phyloP scores from a whole-genome alignment of 2,329 filamentous ascomycete species.

The Paracamarosporium sp. region DNA sequence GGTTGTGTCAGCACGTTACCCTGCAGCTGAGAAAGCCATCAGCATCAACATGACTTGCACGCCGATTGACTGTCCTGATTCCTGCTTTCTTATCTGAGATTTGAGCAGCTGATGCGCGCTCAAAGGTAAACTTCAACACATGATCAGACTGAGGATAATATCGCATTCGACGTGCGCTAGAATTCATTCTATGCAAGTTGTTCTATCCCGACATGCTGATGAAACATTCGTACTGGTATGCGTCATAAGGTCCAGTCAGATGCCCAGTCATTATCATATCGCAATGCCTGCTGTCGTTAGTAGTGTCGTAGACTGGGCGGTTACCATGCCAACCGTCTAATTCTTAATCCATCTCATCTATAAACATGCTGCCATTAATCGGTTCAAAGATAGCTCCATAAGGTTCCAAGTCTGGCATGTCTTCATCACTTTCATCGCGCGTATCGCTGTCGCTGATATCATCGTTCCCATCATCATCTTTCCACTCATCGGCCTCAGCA shows the following conservation, averaged over 20 bases:
- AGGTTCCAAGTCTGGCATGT: slow-evolving; percentile 12
- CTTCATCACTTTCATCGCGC: slow-evolving; percentile 8
- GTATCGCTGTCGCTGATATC: background rate
- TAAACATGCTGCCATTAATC: background rate
- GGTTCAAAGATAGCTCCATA: background rate
- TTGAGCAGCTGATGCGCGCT: background rate
- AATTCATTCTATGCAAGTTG: background rate
- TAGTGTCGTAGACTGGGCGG: background rate
- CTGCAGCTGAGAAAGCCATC: background rate
- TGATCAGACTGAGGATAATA: background rate
- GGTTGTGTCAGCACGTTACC: background rate
- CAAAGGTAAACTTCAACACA: background rate
- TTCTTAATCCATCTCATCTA: background rate
- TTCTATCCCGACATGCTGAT: background rate
- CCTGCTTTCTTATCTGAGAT: background rate
- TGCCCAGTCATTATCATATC: too few species aligned
- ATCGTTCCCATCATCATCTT: slow-evolving; percentile 3
- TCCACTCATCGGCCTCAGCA: slow-evolving; percentile 2
- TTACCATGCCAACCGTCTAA: background rate
- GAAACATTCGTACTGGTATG: background rate
- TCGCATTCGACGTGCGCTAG: background rate
- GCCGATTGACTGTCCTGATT: background rate
- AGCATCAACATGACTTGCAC: background rate
- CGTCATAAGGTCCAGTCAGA: background rate
- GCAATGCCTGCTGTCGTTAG: too few species aligned